Percentiles rank a stretch among this genome's conserved stretches.
These are phyloP conservation scores for Phytopythium cucurbitacearum DNA, from an alignment of 352 stramenopile genomes.

Conservation along the genomic window DNA sequence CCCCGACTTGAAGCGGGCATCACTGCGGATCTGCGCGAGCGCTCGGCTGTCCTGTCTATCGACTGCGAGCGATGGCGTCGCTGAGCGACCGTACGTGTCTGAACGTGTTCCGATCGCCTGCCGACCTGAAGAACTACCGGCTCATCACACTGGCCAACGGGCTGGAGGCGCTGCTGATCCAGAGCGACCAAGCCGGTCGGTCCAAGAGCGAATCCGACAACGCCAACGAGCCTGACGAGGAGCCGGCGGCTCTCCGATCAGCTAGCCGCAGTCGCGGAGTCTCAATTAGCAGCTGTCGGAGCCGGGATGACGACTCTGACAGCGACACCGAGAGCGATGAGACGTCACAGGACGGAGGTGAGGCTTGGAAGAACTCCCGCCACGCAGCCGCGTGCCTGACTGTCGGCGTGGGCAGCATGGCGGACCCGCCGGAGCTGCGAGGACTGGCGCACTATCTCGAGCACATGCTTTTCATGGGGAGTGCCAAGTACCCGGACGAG, in stretches of 20 bases:
- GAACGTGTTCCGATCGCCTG: conserved; percentile 45
- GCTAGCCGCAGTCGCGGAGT: conserved; percentile 1
- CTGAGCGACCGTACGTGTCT: conserved; percentile 14
- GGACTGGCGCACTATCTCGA: conserved; percentile 86
- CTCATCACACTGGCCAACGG: conserved; percentile 63
- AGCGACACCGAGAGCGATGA: conserved; percentile 5
- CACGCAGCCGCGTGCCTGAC: conserved; percentile 49
- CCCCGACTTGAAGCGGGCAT: no score
- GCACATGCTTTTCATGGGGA: conserved; percentile 94
- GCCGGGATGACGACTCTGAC: conserved; percentile 7
- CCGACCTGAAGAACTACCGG: conserved; percentile 71
- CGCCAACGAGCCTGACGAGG: conserved; percentile 1
- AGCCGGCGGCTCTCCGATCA: conserved; percentile 5
- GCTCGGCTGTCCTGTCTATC: background rate
- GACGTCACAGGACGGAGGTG: background rate
- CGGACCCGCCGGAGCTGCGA: conserved; percentile 47
- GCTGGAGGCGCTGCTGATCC: conserved; percentile 57
- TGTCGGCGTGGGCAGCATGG: conserved; percentile 52
- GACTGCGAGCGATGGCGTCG: background rate
- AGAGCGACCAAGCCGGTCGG: conserved; percentile 18
- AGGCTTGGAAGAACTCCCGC: conserved; percentile 9
- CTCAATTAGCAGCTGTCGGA: conserved; percentile 3
- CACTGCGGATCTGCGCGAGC: no score
- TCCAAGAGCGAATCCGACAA: background rate
- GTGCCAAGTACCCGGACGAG: conserved; percentile 87